Conservation (phyloP, 75 land plant genomes). For the Ceratopteris richardii region DNA sequence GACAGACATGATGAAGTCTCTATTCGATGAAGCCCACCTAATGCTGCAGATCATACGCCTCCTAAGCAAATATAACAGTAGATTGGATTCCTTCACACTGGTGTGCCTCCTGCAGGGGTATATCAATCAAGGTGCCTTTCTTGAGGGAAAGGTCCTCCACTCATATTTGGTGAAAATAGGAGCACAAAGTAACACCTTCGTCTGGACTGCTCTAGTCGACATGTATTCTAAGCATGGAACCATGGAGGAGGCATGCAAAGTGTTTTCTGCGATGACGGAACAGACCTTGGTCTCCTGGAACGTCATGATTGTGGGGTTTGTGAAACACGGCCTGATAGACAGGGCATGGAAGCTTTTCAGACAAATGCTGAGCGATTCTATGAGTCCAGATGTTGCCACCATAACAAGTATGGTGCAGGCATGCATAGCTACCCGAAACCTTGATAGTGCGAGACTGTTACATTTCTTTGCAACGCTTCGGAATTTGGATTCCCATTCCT, state of each 20-base stretch:
- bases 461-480: conserved; percentile 8
- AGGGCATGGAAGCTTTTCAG: conserved; percentile 31
- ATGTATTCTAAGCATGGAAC: conserved; percentile 28
- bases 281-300: conserved; percentile 36
- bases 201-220: conserved; percentile 22
- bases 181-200: no score
- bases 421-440: conserved; percentile 30
- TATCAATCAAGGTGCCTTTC: no score
- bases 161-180: no score
- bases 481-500: conserved; percentile 19
- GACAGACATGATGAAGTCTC: no score
- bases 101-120: no score
- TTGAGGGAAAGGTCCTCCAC: no score
- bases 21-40: no score
- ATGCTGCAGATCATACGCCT: no score
- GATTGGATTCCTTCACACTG: no score
- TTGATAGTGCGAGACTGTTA: conserved; percentile 12
- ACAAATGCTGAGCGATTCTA: conserved; percentile 18
- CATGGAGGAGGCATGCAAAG: conserved; percentile 4
- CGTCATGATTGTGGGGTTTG: conserved; percentile 34
- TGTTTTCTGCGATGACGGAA: conserved; percentile 24
- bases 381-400: conserved; percentile 39
- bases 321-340: conserved; percentile 15
- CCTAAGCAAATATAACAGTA: no score
- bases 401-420: conserved; percentile 41